Evolutionary conservation across 1,284 basidiomycete species (phyloP).

Genomic region (Schizophyllum amplum): DNA sequence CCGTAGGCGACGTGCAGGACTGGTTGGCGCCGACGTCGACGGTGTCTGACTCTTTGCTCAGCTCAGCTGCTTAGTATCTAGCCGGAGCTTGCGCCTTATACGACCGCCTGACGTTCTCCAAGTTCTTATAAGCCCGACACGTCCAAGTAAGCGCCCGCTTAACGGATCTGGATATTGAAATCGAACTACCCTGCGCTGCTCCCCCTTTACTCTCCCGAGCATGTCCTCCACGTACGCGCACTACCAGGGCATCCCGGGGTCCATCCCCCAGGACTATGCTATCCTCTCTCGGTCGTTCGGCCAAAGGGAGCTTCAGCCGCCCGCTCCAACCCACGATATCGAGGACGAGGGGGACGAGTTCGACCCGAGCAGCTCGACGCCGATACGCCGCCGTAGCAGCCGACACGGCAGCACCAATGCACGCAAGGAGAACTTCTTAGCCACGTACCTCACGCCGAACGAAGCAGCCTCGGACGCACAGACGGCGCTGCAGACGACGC

Average conservation of each 20-base stretch:
- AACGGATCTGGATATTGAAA: too few species aligned
- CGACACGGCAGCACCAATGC: not conserved
- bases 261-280: conserved; percentile 57
- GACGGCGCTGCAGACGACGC: not conserved
- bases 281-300: conserved; percentile 38
- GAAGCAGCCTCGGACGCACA: not conserved
- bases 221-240: conserved; percentile 39
- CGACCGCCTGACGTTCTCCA: not conserved
- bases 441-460: not conserved
- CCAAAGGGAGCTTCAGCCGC: conserved; percentile 17
- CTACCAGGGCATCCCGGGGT: conserved; percentile 40
- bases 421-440: not conserved
- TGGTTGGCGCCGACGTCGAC: not conserved
- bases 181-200: too few species aligned
- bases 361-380: not conserved
- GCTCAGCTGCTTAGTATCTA: too few species aligned
- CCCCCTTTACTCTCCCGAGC: not conserved
- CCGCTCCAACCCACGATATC: not conserved
- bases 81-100: not conserved
- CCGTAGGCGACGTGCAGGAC: not conserved
- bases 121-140: not conserved
- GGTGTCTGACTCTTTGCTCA: not conserved
- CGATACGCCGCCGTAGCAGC: not conserved
- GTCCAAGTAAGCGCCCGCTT: not conserved
- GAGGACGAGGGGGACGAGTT: not conserved